A percentile compares a stretch with the other conserved stretches of the same genome.
These are phyloP conservation scores for Pelargonium exstipulatum DNA, from an alignment of 441 rosid genomes.

Conservation along the genomic window DNA sequence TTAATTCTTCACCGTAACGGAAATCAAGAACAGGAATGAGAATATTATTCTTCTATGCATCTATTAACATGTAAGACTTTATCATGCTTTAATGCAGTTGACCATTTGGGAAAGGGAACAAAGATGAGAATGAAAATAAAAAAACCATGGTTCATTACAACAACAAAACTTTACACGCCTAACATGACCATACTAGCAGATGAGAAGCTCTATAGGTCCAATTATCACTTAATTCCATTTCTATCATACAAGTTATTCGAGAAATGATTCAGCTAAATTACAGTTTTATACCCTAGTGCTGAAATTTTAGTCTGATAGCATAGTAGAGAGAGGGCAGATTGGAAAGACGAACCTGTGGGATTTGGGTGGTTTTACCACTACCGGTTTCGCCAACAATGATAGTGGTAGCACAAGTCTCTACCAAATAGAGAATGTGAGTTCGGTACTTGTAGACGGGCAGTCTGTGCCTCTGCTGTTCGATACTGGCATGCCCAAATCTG, in stretches of 20 bases:
- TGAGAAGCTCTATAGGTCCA: not conserved
- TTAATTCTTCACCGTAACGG: too few species aligned
- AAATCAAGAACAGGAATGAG: not conserved
- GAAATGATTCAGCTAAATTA: too few species aligned
- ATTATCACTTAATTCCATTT: not conserved
- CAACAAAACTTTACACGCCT: too few species aligned
- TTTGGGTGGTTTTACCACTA: constrained; percentile 96
- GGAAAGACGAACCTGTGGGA: constrained; percentile 68
- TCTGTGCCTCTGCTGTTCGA: constrained; percentile 84
- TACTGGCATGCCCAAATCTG: constrained; percentile 63
- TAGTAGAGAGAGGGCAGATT: too few species aligned
- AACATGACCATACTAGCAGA: not conserved
- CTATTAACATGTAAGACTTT: not conserved
- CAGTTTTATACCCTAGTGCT: too few species aligned
- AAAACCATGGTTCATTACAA: too few species aligned
- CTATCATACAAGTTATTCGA: too few species aligned
- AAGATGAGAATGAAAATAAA: not conserved
- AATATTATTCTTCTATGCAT: not conserved
- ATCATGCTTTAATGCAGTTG: not conserved
- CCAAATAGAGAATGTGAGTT: constrained; percentile 70
- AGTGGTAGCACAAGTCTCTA: constrained; percentile 83
- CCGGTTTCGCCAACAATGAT: constrained; percentile 94
- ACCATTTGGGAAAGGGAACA: not conserved
- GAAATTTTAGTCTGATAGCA: too few species aligned
- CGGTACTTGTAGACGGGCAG: constrained; percentile 83